Evolutionary conservation across 805 yeast species (phyloP).

Genomic region (Saccharomycopsis sp.): DNA sequence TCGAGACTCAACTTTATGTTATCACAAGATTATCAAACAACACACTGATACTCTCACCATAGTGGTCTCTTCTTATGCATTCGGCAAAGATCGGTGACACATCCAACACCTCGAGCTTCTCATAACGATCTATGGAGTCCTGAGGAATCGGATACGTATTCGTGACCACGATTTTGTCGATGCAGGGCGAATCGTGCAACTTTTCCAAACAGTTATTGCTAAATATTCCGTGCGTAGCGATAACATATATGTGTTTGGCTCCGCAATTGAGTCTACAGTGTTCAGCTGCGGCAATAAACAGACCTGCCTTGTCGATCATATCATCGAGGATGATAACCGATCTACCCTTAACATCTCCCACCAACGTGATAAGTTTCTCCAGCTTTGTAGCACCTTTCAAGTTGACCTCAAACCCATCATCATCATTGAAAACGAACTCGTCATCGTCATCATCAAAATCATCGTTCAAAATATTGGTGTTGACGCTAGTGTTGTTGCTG

Average conservation of each 20-base stretch:
- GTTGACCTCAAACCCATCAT: slow-evolving; percentile 7
- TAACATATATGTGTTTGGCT: slow-evolving; percentile 80
- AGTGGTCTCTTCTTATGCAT: slow-evolving; percentile 97
- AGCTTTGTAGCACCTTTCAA: slow-evolving; percentile 31
- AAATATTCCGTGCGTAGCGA: slow-evolving; percentile 95
- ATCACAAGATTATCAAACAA: slow-evolving; percentile 77
- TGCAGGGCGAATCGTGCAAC: slow-evolving; percentile 69
- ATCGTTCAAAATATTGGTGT: slow-evolving; percentile 21
- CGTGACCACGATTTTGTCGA: slow-evolving; percentile 90
- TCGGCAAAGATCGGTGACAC: slow-evolving; percentile 95
- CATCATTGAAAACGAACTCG: background rate
- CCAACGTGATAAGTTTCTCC: slow-evolving; percentile 90
- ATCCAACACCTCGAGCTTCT: slow-evolving; percentile 81
- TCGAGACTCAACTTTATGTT: slow-evolving; percentile 26
- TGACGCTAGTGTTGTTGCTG: slow-evolving; percentile 55
- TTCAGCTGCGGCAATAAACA: slow-evolving; percentile 96
- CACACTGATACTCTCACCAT: slow-evolving; percentile 94
- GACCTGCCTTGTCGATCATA: slow-evolving; percentile 91
- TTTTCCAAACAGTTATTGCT: slow-evolving; percentile 79
- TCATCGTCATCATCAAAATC: slow-evolving; percentile 28
- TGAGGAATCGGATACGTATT: slow-evolving; percentile 88
- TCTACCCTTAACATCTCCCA: slow-evolving; percentile 88
- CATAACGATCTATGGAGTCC: slow-evolving; percentile 47
- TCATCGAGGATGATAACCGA: slow-evolving; percentile 94
- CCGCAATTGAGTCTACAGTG: slow-evolving; percentile 95